These are phyloP conservation scores for Cardamine resedifolia DNA, from an alignment of 345 rosid species.

Conservation along the genomic window DNA sequence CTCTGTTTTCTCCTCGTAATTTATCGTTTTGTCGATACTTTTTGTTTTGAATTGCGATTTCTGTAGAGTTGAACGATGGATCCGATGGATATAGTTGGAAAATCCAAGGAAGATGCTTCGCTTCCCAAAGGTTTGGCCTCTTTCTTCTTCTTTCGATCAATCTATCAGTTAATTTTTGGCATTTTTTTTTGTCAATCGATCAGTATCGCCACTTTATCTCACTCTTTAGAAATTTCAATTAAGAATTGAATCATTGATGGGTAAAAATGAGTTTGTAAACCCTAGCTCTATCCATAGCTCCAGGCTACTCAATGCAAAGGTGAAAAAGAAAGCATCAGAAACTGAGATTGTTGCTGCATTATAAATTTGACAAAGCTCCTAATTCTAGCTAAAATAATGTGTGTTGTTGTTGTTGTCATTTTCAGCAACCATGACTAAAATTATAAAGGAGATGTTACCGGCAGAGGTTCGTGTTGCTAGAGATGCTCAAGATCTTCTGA, in stretches of 20 bases:
- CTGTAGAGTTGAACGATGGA: constrained; percentile 56
- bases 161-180: background rate
- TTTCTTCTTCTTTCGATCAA: background rate
- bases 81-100: constrained; percentile 97
- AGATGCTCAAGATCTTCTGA: constrained; percentile 98
- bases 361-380: background rate
- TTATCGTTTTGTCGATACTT: background rate
- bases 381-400: background rate
- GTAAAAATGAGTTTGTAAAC: background rate
- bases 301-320: background rate
- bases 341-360: background rate
- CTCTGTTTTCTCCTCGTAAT: background rate
- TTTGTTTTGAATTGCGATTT: constrained; percentile 29
- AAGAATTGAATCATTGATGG: background rate
- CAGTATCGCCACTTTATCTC: background rate
- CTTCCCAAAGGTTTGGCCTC: constrained; percentile 81
- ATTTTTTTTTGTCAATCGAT: background rate
- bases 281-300: background rate
- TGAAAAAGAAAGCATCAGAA: constrained; percentile 5
- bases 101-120: constrained; percentile 99
- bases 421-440: constrained; percentile 99
- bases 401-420: constrained; percentile 7
- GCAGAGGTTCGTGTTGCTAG: constrained; percentile 99
- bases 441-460: constrained; percentile 98
- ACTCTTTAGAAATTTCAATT: background rate